A percentile compares a stretch with the other conserved stretches of the same genome.
Conservation (phyloP, 139 green algal species). For the Micractinium conductrix region DNA sequence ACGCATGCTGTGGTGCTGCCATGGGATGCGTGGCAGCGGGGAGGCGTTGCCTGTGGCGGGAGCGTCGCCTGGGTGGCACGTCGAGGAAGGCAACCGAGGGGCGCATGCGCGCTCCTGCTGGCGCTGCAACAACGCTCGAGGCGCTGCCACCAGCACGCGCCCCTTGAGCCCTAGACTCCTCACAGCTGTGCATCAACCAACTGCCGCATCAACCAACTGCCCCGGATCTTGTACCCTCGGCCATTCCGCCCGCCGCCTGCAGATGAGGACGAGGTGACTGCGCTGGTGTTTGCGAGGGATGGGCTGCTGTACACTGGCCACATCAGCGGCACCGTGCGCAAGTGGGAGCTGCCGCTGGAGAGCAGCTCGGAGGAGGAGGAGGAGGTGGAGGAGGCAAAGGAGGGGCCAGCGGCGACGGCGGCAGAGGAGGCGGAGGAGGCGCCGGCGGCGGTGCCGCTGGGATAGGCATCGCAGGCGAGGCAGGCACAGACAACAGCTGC, state of each 20-base stretch:
- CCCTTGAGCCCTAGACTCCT: too few relatives aligned
- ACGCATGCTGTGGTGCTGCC: background rate
- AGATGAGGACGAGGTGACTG: slow-evolving; percentile 33
- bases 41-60: too few relatives aligned
- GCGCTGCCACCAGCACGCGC: background rate
- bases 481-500: too few relatives aligned
- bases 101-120: background rate
- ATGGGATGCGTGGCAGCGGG: too few relatives aligned
- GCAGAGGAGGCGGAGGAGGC: background rate
- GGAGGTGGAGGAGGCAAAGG: background rate
- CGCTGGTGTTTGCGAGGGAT: slow-evolving; percentile 9
- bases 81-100: background rate
- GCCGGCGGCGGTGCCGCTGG: too few relatives aligned
- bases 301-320: slow-evolving; percentile 20
- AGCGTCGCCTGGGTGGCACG: background rate
- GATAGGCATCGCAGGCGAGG: too few relatives aligned
- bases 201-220: too few relatives aligned
- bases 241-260: background rate
- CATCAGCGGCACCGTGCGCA: slow-evolving; percentile 23
- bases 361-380: slow-evolving; percentile 11
- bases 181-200: too few relatives aligned
- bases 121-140: background rate
- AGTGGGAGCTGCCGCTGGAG: slow-evolving; percentile 24
- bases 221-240: too few relatives aligned
- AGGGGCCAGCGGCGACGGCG: background rate